Evolutionary conservation across 129 eudicot species (phyloP).

Genomic region (Flaveria robusta): DNA sequence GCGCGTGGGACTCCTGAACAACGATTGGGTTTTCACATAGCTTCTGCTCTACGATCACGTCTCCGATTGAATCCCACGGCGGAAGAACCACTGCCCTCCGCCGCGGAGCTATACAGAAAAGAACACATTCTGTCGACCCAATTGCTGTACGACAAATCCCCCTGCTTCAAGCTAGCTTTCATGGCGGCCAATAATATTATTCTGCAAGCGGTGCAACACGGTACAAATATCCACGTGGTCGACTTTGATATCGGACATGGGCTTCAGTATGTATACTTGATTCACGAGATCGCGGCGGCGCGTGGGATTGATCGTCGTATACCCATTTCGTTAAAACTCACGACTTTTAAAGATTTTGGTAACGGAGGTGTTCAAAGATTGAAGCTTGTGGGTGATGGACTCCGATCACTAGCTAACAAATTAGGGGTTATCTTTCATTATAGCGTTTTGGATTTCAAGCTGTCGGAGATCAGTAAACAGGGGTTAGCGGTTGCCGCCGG

Average conservation of each 20-base stretch:
- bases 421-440: slow-evolving; percentile 53
- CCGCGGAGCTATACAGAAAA: slow-evolving; percentile 45
- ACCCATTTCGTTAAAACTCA: slow-evolving; percentile 41
- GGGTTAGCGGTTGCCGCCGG: slow-evolving; percentile 43
- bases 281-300: slow-evolving; percentile 66
- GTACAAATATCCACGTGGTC: slow-evolving; percentile 53
- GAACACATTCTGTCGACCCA: slow-evolving; percentile 58
- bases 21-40: slow-evolving; percentile 52
- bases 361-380: slow-evolving; percentile 48
- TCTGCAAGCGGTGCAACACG: slow-evolving; percentile 32
- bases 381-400: slow-evolving; percentile 50
- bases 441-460: slow-evolving; percentile 39
- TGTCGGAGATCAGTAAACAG: slow-evolving; percentile 42
- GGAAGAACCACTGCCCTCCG: slow-evolving; percentile 32
- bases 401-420: slow-evolving; percentile 41
- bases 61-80: slow-evolving; percentile 49
- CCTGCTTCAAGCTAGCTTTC: slow-evolving; percentile 81
- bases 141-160: slow-evolving; percentile 66
- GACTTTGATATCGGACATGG: slow-evolving; percentile 91
- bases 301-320: slow-evolving; percentile 1
- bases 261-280: slow-evolving; percentile 64
- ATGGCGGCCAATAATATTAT: slow-evolving; percentile 70
- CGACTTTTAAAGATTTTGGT: slow-evolving; percentile 49
- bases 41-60: slow-evolving; percentile 59
- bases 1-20: slow-evolving; percentile 62